Base-by-base conservation (phyloP, 768 basidiomycete genomes). In the Podaxis pistillaris region DNA sequence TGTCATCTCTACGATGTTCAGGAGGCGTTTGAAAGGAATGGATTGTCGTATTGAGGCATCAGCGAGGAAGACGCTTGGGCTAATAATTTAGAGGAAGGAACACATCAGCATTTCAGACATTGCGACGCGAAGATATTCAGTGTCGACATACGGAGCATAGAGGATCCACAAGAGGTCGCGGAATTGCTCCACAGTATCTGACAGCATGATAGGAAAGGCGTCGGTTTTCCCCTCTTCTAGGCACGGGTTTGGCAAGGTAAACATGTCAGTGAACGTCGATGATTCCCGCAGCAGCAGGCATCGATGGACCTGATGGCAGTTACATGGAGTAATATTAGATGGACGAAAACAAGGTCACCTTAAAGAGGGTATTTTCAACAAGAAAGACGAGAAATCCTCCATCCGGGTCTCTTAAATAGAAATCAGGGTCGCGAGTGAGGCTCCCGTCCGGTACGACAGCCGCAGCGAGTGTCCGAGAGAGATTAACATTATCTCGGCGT, bases 341-440 rank as follows among this genome's bases (percentile, higher is more conserved):
- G 49, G n/a, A 26, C 26, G 28, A 63, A 49, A 22, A 40, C 17
- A 46, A 47, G 66, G 75, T 59, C 68, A 89, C 88, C 73, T 83
- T 88, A 74, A 90, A 89, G 59, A 89, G 68, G 6, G 81, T 84
- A 67, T 83, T 79, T 68, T 85, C 84, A 13, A 86, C 84, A 56
- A 78, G 78, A 64, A 90, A 79, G n/a, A 86, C 74, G 67, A 82
- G 84, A 65, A 84, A 83, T n/a, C 83, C 85, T 30, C 81, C 79
- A 37, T 75, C 72, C 5, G 65, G 67, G 17, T 73, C 74, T 28
- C 70, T 68, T 55, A 71, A 68, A 65, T 75, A 78, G 58, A 75
- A 78, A 40, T 74, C 71, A 38, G 67, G 54, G 65, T 80, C 76
- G 51, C 64, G 73, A n/a, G 65, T 65, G 49, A 73, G 63, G 37